These are phyloP conservation scores for Allodekkera sacchari DNA, from an alignment of 805 yeast genomes.

Conservation along the genomic window DNA sequence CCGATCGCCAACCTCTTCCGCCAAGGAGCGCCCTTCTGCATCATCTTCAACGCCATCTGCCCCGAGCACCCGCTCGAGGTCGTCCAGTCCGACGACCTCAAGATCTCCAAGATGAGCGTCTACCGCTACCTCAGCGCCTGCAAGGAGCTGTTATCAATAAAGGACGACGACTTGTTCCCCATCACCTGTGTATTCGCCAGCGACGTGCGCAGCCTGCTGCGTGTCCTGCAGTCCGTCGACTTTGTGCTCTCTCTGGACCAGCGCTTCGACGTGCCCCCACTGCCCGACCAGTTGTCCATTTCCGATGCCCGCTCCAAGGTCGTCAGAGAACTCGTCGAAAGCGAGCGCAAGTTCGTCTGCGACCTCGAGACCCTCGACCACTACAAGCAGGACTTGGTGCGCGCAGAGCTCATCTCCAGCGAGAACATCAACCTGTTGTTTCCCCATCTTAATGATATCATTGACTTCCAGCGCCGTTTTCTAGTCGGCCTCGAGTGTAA, in stretches of 20 bases:
- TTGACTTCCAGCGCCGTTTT: slow-evolving; percentile 89
- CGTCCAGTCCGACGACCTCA: slow-evolving; percentile 70
- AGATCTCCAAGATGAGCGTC: slow-evolving; percentile 79
- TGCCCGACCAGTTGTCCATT: slow-evolving; percentile 22
- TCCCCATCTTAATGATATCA: slow-evolving; percentile 74
- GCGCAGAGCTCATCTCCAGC: slow-evolving; percentile 59
- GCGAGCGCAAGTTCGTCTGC: slow-evolving; percentile 89
- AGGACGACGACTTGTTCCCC: slow-evolving; percentile 80
- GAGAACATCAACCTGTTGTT: slow-evolving; percentile 77
- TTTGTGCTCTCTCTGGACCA: slow-evolving; percentile 51
- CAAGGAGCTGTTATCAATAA: slow-evolving; percentile 61
- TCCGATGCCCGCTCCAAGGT: slow-evolving; percentile 66
- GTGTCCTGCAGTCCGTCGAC: slow-evolving; percentile 65
- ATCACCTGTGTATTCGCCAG: slow-evolving; percentile 84
- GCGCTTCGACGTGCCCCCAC: slow-evolving; percentile 15
- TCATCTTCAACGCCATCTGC: slow-evolving; percentile 62
- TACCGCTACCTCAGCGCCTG: slow-evolving; percentile 87
- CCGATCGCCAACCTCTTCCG: slow-evolving; percentile 83
- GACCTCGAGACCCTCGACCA: slow-evolving; percentile 70
- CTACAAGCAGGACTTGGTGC: slow-evolving; percentile 61
- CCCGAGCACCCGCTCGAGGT: slow-evolving; percentile 46
- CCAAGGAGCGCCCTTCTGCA: slow-evolving; percentile 87
- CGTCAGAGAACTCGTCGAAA: slow-evolving; percentile 73
- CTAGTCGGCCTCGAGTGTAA: slow-evolving; percentile 86
- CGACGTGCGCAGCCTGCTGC: slow-evolving; percentile 66